These are phyloP conservation scores for Erodium moschatum DNA, from an alignment of 441 rosid species.

Conservation along the genomic window DNA sequence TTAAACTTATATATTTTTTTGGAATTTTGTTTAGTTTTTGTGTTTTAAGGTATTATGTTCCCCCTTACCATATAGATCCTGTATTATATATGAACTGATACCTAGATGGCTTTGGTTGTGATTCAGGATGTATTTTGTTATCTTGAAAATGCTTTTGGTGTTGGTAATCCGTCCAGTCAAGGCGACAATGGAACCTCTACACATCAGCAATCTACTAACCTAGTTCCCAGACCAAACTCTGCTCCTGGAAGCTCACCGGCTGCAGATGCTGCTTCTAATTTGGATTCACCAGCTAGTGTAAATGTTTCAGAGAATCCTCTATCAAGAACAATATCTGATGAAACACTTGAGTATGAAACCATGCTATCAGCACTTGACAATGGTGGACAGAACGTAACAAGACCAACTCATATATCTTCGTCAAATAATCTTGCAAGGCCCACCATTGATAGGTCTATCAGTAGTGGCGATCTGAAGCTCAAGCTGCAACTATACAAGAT, in stretches of 20 bases:
- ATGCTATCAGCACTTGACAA: constrained; percentile 56
- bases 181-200: constrained; percentile 48
- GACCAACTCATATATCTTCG: constrained; percentile 44
- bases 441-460: constrained; percentile 42
- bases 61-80: background rate
- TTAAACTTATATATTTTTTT: background rate
- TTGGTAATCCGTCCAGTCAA: constrained; percentile 44
- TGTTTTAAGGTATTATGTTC: background rate
- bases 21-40: background rate
- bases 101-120: constrained; percentile 2
- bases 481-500: constrained; percentile 91
- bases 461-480: constrained; percentile 68
- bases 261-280: constrained; percentile 44
- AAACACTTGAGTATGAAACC: constrained; percentile 65
- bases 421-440: constrained; percentile 50
- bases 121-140: constrained; percentile 66
- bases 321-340: constrained; percentile 69
- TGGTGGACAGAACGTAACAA: constrained; percentile 53
- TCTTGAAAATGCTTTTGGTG: constrained; percentile 67
- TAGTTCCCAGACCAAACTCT: constrained; percentile 46
- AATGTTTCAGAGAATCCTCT: constrained; percentile 56
- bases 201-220: constrained; percentile 45
- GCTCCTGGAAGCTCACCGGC: constrained; percentile 45
- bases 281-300: constrained; percentile 42
- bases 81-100: background rate